Conservation (phyloP, 495 filamentous ascomycete genomes). For the Cenococcum geophilum region DNA sequence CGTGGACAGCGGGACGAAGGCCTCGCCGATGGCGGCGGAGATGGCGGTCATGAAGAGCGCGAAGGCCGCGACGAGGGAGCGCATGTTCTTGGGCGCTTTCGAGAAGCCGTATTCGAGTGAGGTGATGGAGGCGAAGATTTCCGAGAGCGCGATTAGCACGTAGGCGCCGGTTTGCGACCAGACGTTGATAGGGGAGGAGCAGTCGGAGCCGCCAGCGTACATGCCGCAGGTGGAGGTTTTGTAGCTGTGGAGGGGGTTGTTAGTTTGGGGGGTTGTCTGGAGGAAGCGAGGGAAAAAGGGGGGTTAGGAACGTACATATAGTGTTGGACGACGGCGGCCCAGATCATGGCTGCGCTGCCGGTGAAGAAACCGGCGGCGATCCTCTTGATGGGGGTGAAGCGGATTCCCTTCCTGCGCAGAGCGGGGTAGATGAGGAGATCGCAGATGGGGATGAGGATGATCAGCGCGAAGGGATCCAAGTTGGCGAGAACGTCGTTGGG, state of each 20-base stretch:
- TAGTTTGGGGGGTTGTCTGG: background rate
- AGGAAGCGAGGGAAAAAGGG: background rate
- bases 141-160: conserved; percentile 55
- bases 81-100: conserved; percentile 71
- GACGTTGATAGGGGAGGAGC: conserved; percentile 14
- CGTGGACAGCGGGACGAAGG: conserved; percentile 55
- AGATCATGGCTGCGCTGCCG: conserved; percentile 25
- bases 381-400: conserved; percentile 67
- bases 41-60: conserved; percentile 66
- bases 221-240: conserved; percentile 10
- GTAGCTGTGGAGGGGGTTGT: conserved; percentile 4
- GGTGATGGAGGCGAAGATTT: conserved; percentile 58
- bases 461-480: conserved; percentile 52
- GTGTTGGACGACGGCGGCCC: conserved; percentile 22
- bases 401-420: conserved; percentile 55
- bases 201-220: conserved; percentile 11
- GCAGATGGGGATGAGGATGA: conserved; percentile 66
- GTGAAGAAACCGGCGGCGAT: conserved; percentile 57
- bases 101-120: conserved; percentile 60
- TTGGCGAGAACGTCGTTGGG: conserved; percentile 80
- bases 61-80: conserved; percentile 62
- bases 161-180: conserved; percentile 56
- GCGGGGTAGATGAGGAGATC: conserved; percentile 65
- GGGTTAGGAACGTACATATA: conserved; percentile 9
- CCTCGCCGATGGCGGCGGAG: conserved; percentile 61